Conservation (phyloP, 2,329 filamentous ascomycete genomes). For the Didymellaceae sp. region DNA sequence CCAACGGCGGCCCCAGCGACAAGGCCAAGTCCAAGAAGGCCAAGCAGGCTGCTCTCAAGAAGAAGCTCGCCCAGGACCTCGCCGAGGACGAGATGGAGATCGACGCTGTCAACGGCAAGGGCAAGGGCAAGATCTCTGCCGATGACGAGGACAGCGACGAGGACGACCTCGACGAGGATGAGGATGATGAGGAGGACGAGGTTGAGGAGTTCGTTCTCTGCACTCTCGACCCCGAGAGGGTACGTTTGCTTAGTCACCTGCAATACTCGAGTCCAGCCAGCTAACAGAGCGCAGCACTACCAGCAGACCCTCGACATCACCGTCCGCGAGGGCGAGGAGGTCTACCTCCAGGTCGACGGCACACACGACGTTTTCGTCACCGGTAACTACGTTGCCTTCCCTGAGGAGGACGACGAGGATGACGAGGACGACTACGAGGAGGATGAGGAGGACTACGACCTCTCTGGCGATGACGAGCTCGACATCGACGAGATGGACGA, state of each 20-base stretch:
- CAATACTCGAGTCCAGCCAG: constrained; percentile 2
- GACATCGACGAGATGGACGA: constrained; percentile 56
- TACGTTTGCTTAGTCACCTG: constrained; percentile 61
- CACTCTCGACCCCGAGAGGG: constrained; percentile 91
- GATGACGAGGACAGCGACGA: constrained; percentile 70
- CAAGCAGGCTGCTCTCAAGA: constrained; percentile 75
- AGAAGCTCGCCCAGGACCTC: constrained; percentile 75
- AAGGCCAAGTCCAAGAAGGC: constrained; percentile 88
- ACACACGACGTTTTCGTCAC: constrained; percentile 92
- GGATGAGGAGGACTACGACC: constrained; percentile 72
- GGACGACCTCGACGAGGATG: constrained; percentile 45
- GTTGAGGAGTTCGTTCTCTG: constrained; percentile 92
- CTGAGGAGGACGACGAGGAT: constrained; percentile 66
- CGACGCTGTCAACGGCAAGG: constrained; percentile 60
- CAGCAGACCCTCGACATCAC: constrained; percentile 96
- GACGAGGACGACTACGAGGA: constrained; percentile 66
- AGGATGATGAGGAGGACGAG: constrained; percentile 57
- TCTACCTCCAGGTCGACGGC: constrained; percentile 91
- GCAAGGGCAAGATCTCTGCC: constrained; percentile 69
- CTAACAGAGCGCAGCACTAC: constrained; percentile 72
- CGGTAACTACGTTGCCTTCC: constrained; percentile 88
- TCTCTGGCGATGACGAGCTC: constrained; percentile 79
- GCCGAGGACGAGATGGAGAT: constrained; percentile 77
- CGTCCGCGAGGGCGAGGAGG: constrained; percentile 83
- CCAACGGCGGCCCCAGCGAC: constrained; percentile 90